Evolutionary conservation across 2,329 filamentous ascomycete species (phyloP).

Genomic region (Cladosporium colombiae): DNA sequence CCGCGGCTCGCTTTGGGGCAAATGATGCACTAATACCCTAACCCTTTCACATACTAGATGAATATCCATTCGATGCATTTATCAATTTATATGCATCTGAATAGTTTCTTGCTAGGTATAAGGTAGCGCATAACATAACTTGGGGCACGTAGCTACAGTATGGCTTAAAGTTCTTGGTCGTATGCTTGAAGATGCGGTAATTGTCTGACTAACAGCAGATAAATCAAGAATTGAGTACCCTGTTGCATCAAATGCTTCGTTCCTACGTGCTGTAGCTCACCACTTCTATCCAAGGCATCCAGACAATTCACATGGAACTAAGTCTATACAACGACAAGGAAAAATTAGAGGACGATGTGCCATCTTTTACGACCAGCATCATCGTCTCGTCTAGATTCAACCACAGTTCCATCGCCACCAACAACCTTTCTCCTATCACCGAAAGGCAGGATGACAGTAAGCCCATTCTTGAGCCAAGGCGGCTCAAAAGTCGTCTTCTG

Average conservation of each 20-base stretch:
- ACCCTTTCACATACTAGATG: background rate
- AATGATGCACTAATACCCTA: background rate
- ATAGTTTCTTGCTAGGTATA: background rate
- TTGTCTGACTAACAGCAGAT: background rate
- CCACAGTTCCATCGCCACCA: constrained; percentile 15
- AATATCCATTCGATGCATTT: background rate
- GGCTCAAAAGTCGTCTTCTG: constrained; percentile 48
- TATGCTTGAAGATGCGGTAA: background rate
- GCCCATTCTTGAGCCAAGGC: constrained; percentile 47
- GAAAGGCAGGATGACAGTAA: constrained; percentile 54
- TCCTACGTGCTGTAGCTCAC: background rate
- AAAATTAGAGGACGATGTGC: background rate
- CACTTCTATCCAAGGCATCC: background rate
- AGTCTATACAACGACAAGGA: background rate
- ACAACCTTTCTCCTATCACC: constrained; percentile 50
- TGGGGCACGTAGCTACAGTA: background rate
- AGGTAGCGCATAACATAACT: background rate
- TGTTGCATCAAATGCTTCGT: background rate
- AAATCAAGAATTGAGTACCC: background rate
- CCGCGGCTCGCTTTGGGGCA: background rate
- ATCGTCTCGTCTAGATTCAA: constrained; percentile 27
- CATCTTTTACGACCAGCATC: constrained; percentile 29
- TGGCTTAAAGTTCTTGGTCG: background rate
- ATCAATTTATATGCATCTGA: background rate
- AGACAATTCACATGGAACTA: background rate